Percentiles rank a stretch among this genome's conserved stretches.
These are phyloP conservation scores for Pezicula carpinea DNA, from an alignment of 2,329 filamentous ascomycete species.

Conservation along the genomic window DNA sequence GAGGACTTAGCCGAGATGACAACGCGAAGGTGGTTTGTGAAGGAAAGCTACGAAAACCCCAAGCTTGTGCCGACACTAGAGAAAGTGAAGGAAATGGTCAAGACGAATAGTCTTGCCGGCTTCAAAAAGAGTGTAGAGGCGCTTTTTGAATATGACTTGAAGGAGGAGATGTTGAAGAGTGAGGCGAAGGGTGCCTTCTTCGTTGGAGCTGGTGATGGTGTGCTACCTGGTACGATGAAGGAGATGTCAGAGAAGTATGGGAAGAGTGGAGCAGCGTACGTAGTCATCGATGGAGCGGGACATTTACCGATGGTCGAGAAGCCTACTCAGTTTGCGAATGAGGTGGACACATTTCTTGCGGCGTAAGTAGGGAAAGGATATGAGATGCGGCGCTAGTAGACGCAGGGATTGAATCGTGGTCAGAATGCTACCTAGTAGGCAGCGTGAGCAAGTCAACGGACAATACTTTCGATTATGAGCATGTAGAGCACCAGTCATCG, in stretches of 20 bases:
- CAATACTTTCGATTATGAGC: too few species aligned
- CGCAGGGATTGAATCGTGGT: too few species aligned
- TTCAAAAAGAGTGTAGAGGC: conserved; percentile 66
- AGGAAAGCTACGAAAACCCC: conserved; percentile 50
- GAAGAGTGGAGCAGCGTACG: conserved; percentile 49
- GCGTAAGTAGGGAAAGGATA: conserved; percentile 2
- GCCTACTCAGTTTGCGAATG: conserved; percentile 61
- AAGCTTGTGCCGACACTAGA: conserved; percentile 42
- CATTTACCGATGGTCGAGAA: conserved; percentile 84
- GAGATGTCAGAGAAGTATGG: conserved; percentile 61
- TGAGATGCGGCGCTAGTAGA: too few species aligned
- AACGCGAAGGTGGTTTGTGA: conserved; percentile 70
- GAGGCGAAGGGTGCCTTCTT: conserved; percentile 61
- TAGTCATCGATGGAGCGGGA: conserved; percentile 64
- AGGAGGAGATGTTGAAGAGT: conserved; percentile 47
- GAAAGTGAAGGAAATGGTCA: conserved; percentile 65
- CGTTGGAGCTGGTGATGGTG: conserved; percentile 69
- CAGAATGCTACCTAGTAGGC: too few species aligned
- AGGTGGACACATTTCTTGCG: conserved; percentile 52
- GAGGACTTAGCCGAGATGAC: conserved; percentile 65
- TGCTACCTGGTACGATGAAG: conserved; percentile 75
- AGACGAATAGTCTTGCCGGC: conserved; percentile 62
- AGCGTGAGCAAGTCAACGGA: too few species aligned
- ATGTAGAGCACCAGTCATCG: too few species aligned
- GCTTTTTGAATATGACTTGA: conserved; percentile 68